phyloP scores from a whole-genome alignment of 805 yeast species.

The Priceomyces medius region DNA sequence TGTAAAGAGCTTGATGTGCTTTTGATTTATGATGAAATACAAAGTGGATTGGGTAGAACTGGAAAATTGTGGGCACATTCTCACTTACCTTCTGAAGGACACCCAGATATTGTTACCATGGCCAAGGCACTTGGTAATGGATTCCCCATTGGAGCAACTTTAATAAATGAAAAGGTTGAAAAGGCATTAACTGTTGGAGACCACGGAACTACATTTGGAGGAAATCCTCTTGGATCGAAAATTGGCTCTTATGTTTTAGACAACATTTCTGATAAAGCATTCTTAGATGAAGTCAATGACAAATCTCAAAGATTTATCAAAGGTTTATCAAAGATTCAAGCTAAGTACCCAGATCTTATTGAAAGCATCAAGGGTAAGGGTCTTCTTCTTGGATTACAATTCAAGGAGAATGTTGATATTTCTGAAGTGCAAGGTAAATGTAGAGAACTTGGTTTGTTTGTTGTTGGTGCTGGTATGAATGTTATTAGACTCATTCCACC shows the following conservation, averaged over 20 bases:
- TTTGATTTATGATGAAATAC: constrained; percentile 92
- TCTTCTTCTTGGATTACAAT: constrained; percentile 79
- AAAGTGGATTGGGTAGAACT: constrained; percentile 92
- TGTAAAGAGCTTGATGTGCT: constrained; percentile 70
- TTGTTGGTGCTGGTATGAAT: constrained; percentile 90
- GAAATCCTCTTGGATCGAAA: constrained; percentile 88
- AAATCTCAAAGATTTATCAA: constrained; percentile 58
- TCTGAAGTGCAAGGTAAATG: constrained; percentile 62
- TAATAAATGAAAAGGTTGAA: constrained; percentile 81
- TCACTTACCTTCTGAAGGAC: constrained; percentile 70
- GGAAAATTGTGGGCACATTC: constrained; percentile 94
- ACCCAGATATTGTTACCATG: constrained; percentile 90
- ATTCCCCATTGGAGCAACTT: constrained; percentile 91
- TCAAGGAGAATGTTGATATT: constrained; percentile 56
- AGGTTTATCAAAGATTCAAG: constrained; percentile 50
- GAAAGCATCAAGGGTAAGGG: constrained; percentile 85
- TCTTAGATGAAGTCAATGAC: constrained; percentile 57
- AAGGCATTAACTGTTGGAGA: constrained; percentile 79
- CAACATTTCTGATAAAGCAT: constrained; percentile 57
- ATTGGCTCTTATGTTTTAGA: constrained; percentile 76
- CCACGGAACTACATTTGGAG: constrained; percentile 98
- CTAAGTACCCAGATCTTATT: constrained; percentile 59
- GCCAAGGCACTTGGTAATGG: constrained; percentile 98
- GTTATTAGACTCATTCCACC: constrained; percentile 93
- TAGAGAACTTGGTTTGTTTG: constrained; percentile 74